Evolutionary conservation across 345 rosid genomes (phyloP).

Genomic region (Mangifera indica): DNA sequence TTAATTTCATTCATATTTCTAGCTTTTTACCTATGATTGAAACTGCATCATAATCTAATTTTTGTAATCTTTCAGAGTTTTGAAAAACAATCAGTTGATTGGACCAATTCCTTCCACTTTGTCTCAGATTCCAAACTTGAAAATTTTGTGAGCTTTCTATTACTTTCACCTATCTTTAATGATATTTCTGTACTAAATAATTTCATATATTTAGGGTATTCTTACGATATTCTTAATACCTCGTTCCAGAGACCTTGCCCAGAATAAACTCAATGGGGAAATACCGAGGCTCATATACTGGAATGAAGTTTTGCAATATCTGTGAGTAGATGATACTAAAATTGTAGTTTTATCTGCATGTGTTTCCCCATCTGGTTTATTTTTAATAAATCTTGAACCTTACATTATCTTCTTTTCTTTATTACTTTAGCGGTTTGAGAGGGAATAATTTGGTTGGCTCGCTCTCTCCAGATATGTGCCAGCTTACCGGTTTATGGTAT

Average conservation of each 20-base stretch:
- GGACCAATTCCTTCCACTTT: conserved; percentile 92
- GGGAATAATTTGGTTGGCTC: conserved; percentile 93
- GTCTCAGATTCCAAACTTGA: conserved; percentile 92
- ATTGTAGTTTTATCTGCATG: neutral
- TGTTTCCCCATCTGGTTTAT: neutral
- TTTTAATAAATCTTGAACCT: neutral
- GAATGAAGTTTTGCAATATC: conserved; percentile 97
- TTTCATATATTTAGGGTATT: too few species aligned
- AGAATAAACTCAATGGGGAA: conserved; percentile 86
- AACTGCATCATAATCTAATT: conserved; percentile 1
- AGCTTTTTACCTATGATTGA: neutral
- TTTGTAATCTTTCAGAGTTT: conserved; percentile 38
- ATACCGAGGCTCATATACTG: conserved; percentile 97
- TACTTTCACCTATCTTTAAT: too few species aligned
- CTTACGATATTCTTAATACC: conserved; percentile 5
- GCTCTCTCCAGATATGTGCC: conserved; percentile 89
- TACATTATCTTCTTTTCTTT: neutral
- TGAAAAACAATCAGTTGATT: conserved; percentile 84
- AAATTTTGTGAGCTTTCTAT: conserved; percentile 58
- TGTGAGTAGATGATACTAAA: conserved; percentile 56
- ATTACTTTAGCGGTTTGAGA: conserved; percentile 66
- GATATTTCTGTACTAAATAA: neutral
- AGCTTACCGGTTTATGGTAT: conserved; percentile 92
- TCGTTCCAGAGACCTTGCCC: conserved; percentile 76
- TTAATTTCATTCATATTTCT: neutral